These are phyloP conservation scores for Teunomyces stri DNA, from an alignment of 805 yeast species.

Conservation along the genomic window DNA sequence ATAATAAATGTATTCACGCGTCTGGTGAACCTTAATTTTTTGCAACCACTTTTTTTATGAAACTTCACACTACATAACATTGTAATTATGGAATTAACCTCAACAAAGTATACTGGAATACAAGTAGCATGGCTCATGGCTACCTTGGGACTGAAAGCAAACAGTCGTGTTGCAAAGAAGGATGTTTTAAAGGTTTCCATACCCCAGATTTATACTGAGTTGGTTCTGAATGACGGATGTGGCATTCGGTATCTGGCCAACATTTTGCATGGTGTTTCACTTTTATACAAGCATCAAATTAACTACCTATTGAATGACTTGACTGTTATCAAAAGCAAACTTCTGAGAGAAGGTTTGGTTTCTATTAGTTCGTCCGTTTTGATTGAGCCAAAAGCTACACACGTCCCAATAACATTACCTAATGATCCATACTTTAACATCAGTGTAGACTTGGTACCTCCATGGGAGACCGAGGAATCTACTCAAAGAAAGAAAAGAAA, in stretches of 20 bases:
- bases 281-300: constrained; percentile 49
- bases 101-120: constrained; percentile 4
- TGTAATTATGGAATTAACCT: not conserved
- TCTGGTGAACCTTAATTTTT: not conserved
- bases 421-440: constrained; percentile 30
- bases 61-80: not conserved
- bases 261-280: constrained; percentile 47
- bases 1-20: not conserved
- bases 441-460: constrained; percentile 19
- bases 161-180: constrained; percentile 26
- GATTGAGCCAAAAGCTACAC: not conserved
- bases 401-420: constrained; percentile 6
- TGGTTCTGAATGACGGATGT: constrained; percentile 6
- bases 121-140: constrained; percentile 38
- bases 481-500: constrained; percentile 13
- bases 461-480: constrained; percentile 6
- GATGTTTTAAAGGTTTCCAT: constrained; percentile 38
- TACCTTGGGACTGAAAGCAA: constrained; percentile 37
- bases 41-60: not conserved
- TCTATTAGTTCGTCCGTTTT: not conserved
- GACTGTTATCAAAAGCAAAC: constrained; percentile 6
- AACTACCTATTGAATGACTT: constrained; percentile 42
- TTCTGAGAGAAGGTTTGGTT: not conserved
- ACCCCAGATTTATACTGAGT: constrained; percentile 38
- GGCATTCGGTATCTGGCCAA: constrained; percentile 38